Conservation (phyloP, 2,329 filamentous ascomycete species). For the Phoma sp. region DNA sequence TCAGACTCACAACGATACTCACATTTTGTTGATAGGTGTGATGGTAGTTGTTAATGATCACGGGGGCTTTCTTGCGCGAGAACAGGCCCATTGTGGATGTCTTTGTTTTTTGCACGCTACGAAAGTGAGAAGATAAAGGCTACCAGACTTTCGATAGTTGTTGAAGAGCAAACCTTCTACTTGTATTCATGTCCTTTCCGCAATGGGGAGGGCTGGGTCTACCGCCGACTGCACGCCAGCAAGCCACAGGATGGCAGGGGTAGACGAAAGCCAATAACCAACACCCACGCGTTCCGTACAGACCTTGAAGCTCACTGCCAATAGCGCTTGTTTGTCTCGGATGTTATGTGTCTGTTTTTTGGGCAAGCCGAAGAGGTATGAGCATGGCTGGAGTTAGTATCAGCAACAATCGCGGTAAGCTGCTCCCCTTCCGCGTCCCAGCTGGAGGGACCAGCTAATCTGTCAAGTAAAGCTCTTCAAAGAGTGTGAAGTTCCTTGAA, state of each 20-base stretch:
- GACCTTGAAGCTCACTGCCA: not conserved
- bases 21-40: conserved; percentile 1
- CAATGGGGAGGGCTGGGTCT: not conserved
- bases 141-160: too few species aligned
- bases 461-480: too few species aligned
- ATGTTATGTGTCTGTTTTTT: not conserved
- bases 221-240: not conserved
- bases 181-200: not conserved
- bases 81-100: not conserved
- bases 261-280: conserved; percentile 12
- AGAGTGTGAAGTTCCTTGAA: too few species aligned
- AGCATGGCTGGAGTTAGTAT: too few species aligned
- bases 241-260: conserved; percentile 5
- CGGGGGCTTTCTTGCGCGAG: not conserved
- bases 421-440: too few species aligned
- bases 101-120: not conserved
- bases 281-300: not conserved
- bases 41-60: conserved; percentile 8
- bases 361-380: not conserved
- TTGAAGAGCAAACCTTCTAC: not conserved
- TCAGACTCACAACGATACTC: not conserved
- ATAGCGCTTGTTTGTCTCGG: conserved; percentile 1
- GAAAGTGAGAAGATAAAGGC: too few species aligned
- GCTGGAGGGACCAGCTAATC: too few species aligned
- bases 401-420: too few species aligned